Base-by-base conservation (phyloP, 148 eudicot genomes). In the Pouteria glomerata region DNA sequence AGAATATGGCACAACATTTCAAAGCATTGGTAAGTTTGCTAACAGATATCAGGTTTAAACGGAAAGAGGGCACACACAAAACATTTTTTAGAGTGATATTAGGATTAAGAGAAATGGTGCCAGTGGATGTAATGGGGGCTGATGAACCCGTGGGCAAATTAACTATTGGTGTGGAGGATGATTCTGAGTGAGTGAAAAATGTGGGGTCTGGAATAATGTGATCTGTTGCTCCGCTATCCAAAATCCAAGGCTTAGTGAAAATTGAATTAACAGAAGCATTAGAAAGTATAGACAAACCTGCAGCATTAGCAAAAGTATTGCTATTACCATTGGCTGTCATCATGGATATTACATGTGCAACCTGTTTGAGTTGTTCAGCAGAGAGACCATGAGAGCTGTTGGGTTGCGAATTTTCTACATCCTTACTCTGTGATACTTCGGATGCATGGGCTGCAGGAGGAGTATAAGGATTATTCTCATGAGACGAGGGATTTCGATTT, bases 191-290 rank as follows among this genome's bases (percentile, higher is more conserved):
- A 52, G 74, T 71, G 41, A 41, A 71, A 47, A 58, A 27, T 58
- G 41, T 71, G 42, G 66, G 45, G 30, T 59, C 56, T 15, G 61
- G 59, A 71, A 27, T 71, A 23, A 57, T 71, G 29, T 71, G 73
- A 31, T 70, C 51, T 35, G 73, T 70, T n/a, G 73, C 63, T 70
- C 73, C 23, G 73, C n/a, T n/a, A n/a, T n/a, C n/a, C n/a, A n/a
- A n/a, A n/a, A n/a, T n/a, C n/a, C n/a, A n/a, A n/a, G n/a, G 63
- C 33, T 34, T 70, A 70, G 23, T 41, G 45, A 70, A 70, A 39
- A 58, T 42, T 57, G 0, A 58, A 57, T 41, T 44, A 13, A 71
- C 7, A 30, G 58, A 68, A 24, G 26, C 21, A 70, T 23, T 11
- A 11, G 8, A 51, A 70, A 2, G 10, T 19, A 51, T 0, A n/a